phyloP scores from a whole-genome alignment of 139 green algal genomes.

The Tetradesmus lagerheimii region DNA sequence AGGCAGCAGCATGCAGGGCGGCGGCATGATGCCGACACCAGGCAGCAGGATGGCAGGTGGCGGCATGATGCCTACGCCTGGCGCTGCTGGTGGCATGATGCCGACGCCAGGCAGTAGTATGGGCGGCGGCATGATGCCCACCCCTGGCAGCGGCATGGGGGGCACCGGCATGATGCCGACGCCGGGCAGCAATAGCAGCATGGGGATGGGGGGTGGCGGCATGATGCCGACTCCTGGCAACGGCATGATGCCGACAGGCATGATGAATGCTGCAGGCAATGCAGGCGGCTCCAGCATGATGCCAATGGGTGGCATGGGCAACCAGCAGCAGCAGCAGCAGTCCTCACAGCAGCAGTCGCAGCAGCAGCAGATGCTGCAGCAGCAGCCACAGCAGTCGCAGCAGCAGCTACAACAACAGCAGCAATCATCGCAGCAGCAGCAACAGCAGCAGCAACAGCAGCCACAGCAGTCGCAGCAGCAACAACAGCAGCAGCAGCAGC shows the following conservation, averaged over 20 bases:
- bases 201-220: constrained; percentile 11
- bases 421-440: constrained; percentile 2
- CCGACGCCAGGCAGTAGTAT: constrained; percentile 34
- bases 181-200: not conserved
- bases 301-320: constrained; percentile 6
- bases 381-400: constrained; percentile 8
- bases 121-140: constrained; percentile 30
- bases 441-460: not conserved
- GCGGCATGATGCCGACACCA: constrained; percentile 36
- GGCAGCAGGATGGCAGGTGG: not conserved
- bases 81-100: constrained; percentile 8
- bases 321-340: constrained; percentile 5
- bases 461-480: not conserved
- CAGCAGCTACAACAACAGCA: constrained; percentile 1
- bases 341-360: not conserved
- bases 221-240: constrained; percentile 51
- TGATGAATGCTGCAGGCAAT: not conserved
- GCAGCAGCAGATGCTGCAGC: not conserved
- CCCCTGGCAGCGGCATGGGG: constrained; percentile 38
- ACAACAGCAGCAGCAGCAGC: constrained; percentile 13
- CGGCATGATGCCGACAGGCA: constrained; percentile 30
- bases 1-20: constrained; percentile 42
- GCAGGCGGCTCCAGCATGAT: constrained; percentile 11
- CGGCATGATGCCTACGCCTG: constrained; percentile 14
- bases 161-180: constrained; percentile 19